Base-by-base conservation (phyloP, 805 yeast genomes). In the Candida quercuum region DNA sequence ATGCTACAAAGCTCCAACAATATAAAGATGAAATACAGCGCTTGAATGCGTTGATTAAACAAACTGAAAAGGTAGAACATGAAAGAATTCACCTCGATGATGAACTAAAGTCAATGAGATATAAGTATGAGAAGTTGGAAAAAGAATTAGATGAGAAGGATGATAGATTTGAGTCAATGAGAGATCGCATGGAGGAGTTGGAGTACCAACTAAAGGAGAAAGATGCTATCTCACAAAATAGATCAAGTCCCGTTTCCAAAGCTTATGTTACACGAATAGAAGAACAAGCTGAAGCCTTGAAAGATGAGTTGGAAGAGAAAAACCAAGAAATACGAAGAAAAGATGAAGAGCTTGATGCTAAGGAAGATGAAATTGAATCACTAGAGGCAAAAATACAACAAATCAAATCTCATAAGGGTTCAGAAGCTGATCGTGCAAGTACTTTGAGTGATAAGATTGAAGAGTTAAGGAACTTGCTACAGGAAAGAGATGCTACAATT, bases 311-410 rank as follows among this genome's bases (percentile, higher is more conserved):
- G 4, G 48, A 46, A 17, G 51, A 49, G 17, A 37, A 28, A n/a
- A 44, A 41, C 2, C 35, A 39, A 22, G 49, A 46, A 10, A 6
- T 52, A 5, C 51, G 49, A n/a, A 41, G 40, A 3, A 46, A 38
- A 35, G 49, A 48, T 11, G 38, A 48, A 13, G 46, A 49, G 12
- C 33, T 57, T 21, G 54, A 54, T 10, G 43, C 41, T 19, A 37
- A 45, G 27, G 39, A 42, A 3, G 47, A 47, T 5, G 39, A 42
- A 24, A 29, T 48, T 15, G 48, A 47, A 27, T 36, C 37, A 3
- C 34, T 50, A 12, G 48, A 47, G 22, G 42, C 41, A 23, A 30
- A 42, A 36, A 15, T 46, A 3, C 38, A 47, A 19, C 37, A 44
- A 17, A 42, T 43, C 33, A 32, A 39, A 14, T 40, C 48, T 2